These are phyloP conservation scores for Neonectria hederae DNA, from an alignment of 2,329 filamentous ascomycete species.

Conservation along the genomic window DNA sequence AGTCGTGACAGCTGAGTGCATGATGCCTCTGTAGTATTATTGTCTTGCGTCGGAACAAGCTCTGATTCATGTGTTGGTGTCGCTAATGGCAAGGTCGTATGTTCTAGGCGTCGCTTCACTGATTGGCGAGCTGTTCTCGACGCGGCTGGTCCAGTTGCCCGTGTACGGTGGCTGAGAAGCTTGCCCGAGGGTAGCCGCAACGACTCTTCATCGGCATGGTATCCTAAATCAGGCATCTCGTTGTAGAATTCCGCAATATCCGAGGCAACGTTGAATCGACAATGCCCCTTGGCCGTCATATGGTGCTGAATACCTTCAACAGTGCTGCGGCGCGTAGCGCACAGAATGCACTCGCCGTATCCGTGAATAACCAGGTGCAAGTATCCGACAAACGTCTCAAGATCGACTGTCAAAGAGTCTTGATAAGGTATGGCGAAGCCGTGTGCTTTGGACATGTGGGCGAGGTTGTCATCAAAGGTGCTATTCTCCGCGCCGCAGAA, in stretches of 20 bases:
- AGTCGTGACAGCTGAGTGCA: not conserved
- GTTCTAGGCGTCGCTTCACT: not conserved
- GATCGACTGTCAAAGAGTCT: slow-evolving; percentile 54
- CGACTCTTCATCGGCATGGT: not conserved
- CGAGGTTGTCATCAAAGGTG: slow-evolving; percentile 49
- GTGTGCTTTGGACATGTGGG: slow-evolving; percentile 61
- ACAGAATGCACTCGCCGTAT: slow-evolving; percentile 62
- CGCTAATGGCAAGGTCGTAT: not conserved
- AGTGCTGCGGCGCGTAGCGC: slow-evolving; percentile 54
- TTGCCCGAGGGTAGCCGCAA: slow-evolving; percentile 33
- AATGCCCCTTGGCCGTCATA: slow-evolving; percentile 60
- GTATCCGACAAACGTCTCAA: slow-evolving; percentile 58
- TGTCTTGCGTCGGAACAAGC: not conserved
- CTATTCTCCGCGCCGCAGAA: slow-evolving; percentile 51
- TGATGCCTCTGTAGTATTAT: not conserved
- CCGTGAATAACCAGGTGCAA: slow-evolving; percentile 58
- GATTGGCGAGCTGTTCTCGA: not conserved
- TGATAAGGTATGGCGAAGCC: slow-evolving; percentile 55
- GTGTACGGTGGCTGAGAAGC: slow-evolving; percentile 29
- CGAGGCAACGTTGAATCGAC: slow-evolving; percentile 52
- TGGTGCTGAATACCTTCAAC: slow-evolving; percentile 60
- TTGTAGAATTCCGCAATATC: slow-evolving; percentile 56
- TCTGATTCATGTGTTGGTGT: not conserved
- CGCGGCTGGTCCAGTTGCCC: not conserved
- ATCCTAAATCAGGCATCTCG: slow-evolving; percentile 31